Conservation (phyloP, 2,329 filamentous ascomycete species). For the Iodosphaeria phyllophila region DNA sequence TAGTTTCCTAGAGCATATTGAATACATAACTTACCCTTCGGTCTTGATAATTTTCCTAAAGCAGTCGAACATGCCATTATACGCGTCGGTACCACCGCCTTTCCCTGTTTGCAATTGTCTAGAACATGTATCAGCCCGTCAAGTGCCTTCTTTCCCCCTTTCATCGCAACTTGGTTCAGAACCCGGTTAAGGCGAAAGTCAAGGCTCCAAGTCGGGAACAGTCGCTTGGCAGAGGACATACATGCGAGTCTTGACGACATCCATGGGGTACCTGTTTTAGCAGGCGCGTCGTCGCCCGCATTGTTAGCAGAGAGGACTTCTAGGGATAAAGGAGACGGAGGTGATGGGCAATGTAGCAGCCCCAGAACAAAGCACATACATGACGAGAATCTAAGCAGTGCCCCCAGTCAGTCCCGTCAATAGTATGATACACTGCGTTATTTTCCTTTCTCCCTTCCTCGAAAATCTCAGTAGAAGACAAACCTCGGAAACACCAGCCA, state of each 20-base stretch:
- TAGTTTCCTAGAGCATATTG: background rate
- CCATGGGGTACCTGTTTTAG: conserved; percentile 72
- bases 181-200: conserved; percentile 8
- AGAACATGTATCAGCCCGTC: too few species aligned
- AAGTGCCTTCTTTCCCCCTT: too few species aligned
- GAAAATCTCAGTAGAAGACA: conserved; percentile 16
- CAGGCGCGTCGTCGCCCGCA: conserved; percentile 5
- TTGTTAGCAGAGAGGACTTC: conserved; percentile 1
- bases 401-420: conserved; percentile 6
- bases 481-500: conserved; percentile 96
- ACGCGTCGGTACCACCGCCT: conserved; percentile 57
- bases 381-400: conserved; percentile 56
- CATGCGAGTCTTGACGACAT: conserved; percentile 97
- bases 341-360: too few species aligned
- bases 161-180: too few species aligned
- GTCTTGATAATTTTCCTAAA: conserved; percentile 93
- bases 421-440: too few species aligned
- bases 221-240: conserved; percentile 26
- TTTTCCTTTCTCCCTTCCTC: too few species aligned
- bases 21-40: conserved; percentile 51
- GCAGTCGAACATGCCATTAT: conserved; percentile 97
- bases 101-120: conserved; percentile 76
- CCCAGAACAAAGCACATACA: too few species aligned
- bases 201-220: conserved; percentile 1
- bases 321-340: too few species aligned